These are phyloP conservation scores for Cercophora newfieldiana DNA, from an alignment of 495 filamentous ascomycete species.

Conservation along the genomic window DNA sequence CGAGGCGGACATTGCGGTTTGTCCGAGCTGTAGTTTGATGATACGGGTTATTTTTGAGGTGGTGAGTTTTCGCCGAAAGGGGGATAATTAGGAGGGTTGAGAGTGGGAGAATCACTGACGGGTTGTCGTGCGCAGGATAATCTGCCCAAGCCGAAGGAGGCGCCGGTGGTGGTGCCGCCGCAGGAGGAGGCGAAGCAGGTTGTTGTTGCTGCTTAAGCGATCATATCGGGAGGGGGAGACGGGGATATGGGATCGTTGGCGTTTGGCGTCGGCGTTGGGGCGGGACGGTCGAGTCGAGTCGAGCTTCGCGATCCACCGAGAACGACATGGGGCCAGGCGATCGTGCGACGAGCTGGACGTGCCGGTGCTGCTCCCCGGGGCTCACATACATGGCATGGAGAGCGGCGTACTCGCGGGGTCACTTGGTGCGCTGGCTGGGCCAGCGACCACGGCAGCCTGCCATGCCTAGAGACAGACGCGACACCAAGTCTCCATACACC, in stretches of 20 bases:
- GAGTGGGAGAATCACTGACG: background rate
- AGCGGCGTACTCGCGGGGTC: too few relatives aligned
- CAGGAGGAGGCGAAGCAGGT: slow-evolving; percentile 14
- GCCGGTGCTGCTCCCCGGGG: too few relatives aligned
- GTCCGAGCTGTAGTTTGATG: slow-evolving; percentile 95
- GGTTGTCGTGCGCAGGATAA: slow-evolving; percentile 34
- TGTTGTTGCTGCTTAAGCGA: slow-evolving; percentile 22
- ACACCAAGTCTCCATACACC: background rate
- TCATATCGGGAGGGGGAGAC: background rate
- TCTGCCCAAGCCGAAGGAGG: slow-evolving; percentile 27
- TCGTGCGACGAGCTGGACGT: too few relatives aligned
- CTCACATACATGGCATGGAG: too few relatives aligned
- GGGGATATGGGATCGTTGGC: background rate
- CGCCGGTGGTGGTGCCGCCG: background rate
- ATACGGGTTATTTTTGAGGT: slow-evolving; percentile 90
- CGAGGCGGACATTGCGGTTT: slow-evolving; percentile 88
- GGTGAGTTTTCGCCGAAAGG: slow-evolving; percentile 50
- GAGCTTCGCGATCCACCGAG: too few relatives aligned
- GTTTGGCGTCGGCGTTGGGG: background rate
- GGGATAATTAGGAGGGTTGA: background rate
- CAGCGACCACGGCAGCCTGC: too few relatives aligned
- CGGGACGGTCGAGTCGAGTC: background rate
- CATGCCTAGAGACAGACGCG: too few relatives aligned
- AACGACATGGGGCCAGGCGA: too few relatives aligned
- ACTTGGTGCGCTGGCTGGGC: too few relatives aligned